Percentiles rank a stretch among this genome's conserved stretches.
These are phyloP conservation scores for Daldinia decipiens DNA, from an alignment of 495 filamentous ascomycete species.

Conservation along the genomic window DNA sequence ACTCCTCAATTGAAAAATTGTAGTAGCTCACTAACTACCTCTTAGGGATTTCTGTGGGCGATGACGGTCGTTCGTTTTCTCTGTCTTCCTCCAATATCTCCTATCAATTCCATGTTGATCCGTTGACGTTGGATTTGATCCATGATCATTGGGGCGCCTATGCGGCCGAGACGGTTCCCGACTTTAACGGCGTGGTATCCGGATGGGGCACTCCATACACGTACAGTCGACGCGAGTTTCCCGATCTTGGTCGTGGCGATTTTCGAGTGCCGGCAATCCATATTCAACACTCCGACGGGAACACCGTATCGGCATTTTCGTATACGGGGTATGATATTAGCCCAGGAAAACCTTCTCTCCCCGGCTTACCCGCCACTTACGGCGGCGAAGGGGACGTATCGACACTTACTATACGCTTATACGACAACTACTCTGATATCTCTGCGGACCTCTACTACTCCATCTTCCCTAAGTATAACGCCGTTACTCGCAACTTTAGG, in stretches of 20 bases:
- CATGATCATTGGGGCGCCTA: slow-evolving; percentile 64
- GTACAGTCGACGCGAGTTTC: slow-evolving; percentile 63
- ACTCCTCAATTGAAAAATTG: slow-evolving; percentile 24
- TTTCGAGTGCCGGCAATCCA: slow-evolving; percentile 64
- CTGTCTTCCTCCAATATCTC: slow-evolving; percentile 61
- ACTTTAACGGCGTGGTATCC: slow-evolving; percentile 46
- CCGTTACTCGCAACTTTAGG: slow-evolving; percentile 62
- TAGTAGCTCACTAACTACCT: slow-evolving; percentile 39
- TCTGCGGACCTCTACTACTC: slow-evolving; percentile 64
- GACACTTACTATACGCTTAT: slow-evolving; percentile 61
- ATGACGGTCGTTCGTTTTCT: slow-evolving; percentile 55
- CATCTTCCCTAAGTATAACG: slow-evolving; percentile 63
- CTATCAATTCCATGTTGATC: slow-evolving; percentile 65
- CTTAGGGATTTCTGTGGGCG: slow-evolving; percentile 57
- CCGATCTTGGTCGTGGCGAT: slow-evolving; percentile 65
- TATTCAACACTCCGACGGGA: slow-evolving; percentile 59
- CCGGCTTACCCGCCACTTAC: slow-evolving; percentile 62
- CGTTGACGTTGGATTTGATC: slow-evolving; percentile 58
- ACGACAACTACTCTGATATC: slow-evolving; percentile 61
- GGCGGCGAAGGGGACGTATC: slow-evolving; percentile 60
- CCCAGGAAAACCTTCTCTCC: slow-evolving; percentile 57
- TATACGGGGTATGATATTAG: slow-evolving; percentile 59
- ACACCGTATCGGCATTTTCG: slow-evolving; percentile 61
- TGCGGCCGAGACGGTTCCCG: slow-evolving; percentile 52
- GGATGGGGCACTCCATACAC: slow-evolving; percentile 61